Base-by-base conservation (phyloP, 371 early-diverging fungal genomes). In the Actinomortierella ambigua region DNA sequence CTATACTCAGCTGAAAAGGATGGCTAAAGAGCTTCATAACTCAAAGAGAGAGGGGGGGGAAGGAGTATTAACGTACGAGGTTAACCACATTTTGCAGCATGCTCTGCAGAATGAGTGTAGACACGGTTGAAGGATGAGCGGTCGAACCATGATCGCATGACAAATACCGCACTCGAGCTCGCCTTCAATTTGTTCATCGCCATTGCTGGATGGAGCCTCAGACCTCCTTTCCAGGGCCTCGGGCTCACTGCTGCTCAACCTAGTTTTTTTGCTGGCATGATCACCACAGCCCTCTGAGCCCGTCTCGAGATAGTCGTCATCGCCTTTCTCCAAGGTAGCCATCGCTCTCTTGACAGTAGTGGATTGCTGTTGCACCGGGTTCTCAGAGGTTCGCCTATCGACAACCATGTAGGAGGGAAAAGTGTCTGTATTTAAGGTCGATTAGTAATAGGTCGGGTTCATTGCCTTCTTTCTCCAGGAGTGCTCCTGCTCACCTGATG, bases 91-190 rank as follows among this genome's bases (percentile, higher is more conserved):
- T 47, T 73, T 73, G 44, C 67, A 63, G 39, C 75, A 73, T 6
- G 44, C 64, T 41, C 53, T 62, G 58, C 75, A 73, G 54, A 73
- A 73, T 11, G 67, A 53, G 23, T 73, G 75, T 2, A 67, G 59
- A 26, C 75, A 73, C 1, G 75, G 75, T 24, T 73, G 75, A 15
- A 73, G 53, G 7, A 63, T 55, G 23, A 67, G 53, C 0, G 75
- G 48, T 14, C 63, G 62, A 48, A 66, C 52, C 75, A 73, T 73
- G 42, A 73, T 73, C 11, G 66, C 75, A 27, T 67, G 61, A 28
- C 75, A 73, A 18, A 73, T 66, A 14, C 64, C 58, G 20, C 75
- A 73, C n/a, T 59, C 67, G 41, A 73, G 67, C 23, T 73, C 75
- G n/a, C 60, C 63, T 44, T 73, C 75, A 28, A 73, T 66, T 1